Conservation (phyloP, 2,329 filamentous ascomycete genomes). For the Hirsutella rhossiliensis region DNA sequence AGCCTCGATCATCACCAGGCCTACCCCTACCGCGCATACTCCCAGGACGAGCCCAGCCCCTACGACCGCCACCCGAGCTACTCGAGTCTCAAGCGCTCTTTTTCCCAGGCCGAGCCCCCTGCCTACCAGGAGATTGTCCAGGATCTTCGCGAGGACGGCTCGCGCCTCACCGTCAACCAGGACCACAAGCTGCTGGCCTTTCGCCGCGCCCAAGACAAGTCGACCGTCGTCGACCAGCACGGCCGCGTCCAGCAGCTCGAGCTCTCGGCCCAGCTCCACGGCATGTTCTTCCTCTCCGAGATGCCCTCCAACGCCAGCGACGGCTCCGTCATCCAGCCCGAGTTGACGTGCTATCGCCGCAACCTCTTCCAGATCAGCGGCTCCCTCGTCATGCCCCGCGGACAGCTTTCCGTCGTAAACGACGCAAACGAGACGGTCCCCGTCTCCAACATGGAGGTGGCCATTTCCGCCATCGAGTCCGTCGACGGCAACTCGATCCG, state of each 20-base stretch:
- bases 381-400: conserved; percentile 68
- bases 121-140: conserved; percentile 50
- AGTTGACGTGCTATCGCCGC: conserved; percentile 89
- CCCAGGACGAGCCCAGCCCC: conserved; percentile 39
- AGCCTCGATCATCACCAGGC: conserved; percentile 30
- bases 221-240: conserved; percentile 47
- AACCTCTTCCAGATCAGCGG: conserved; percentile 96
- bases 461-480: conserved; percentile 86
- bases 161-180: conserved; percentile 44
- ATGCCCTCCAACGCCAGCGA: conserved; percentile 54
- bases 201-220: conserved; percentile 44
- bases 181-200: conserved; percentile 51
- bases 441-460: conserved; percentile 72
- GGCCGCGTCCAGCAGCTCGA: conserved; percentile 50
- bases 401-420: conserved; percentile 66
- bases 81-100: conserved; percentile 44
- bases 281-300: conserved; percentile 82
- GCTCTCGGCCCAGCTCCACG: conserved; percentile 63
- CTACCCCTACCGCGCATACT: conserved; percentile 41
- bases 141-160: conserved; percentile 45
- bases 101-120: conserved; percentile 41
- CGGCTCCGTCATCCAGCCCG: conserved; percentile 52
- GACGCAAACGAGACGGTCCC: conserved; percentile 77
- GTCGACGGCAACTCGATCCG: conserved; percentile 87
- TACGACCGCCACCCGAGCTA: conserved; percentile 43